Percentiles rank a stretch among this genome's conserved stretches.
These are phyloP conservation scores for Exophiala xenobiotica DNA, from an alignment of 2,329 filamentous ascomycete genomes.

Conservation along the genomic window DNA sequence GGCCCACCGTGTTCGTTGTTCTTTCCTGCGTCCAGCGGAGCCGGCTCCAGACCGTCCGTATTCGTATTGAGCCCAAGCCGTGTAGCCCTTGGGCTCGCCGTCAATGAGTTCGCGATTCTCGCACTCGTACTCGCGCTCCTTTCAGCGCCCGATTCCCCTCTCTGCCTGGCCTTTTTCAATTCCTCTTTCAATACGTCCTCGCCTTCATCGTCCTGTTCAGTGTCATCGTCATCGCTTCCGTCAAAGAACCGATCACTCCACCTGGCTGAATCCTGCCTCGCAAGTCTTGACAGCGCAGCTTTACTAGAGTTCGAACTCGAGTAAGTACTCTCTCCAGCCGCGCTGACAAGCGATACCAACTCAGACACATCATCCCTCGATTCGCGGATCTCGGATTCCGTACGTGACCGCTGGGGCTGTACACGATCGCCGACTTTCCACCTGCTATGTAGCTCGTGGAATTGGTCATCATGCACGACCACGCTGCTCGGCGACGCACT, in stretches of 20 bases:
- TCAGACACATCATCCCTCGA: conserved; percentile 36
- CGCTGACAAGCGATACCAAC: conserved; percentile 29
- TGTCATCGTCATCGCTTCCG: conserved; percentile 53
- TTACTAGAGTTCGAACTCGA: conserved; percentile 26
- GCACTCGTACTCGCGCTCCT: conserved; percentile 6
- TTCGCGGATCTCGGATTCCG: conserved; percentile 29
- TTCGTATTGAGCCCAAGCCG: neutral
- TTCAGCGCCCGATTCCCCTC: conserved; percentile 15
- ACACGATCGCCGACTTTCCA: conserved; percentile 11
- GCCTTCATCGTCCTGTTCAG: conserved; percentile 38
- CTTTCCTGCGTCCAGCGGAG: conserved; percentile 5
- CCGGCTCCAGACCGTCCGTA: neutral
- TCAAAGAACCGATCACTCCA: conserved; percentile 68
- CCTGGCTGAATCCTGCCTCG: conserved; percentile 53
- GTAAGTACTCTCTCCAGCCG: conserved; percentile 24
- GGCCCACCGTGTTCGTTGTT: neutral
- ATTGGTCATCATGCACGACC: conserved; percentile 6
- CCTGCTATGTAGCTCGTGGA: conserved; percentile 15
- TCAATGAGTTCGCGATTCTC: conserved; percentile 18
- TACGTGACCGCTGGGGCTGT: conserved; percentile 13
- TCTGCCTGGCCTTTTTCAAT: conserved; percentile 20
- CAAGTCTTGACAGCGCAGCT: conserved; percentile 26
- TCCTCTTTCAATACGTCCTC: conserved; percentile 24
- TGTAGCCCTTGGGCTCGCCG: conserved; percentile 17
- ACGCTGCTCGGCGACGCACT: conserved; percentile 7